Evolutionary conservation across 495 filamentous ascomycete species (phyloP), one percentile per base, ranked within the genome.

Genomic region (Paragyromitra xinjiangensis): DNA sequence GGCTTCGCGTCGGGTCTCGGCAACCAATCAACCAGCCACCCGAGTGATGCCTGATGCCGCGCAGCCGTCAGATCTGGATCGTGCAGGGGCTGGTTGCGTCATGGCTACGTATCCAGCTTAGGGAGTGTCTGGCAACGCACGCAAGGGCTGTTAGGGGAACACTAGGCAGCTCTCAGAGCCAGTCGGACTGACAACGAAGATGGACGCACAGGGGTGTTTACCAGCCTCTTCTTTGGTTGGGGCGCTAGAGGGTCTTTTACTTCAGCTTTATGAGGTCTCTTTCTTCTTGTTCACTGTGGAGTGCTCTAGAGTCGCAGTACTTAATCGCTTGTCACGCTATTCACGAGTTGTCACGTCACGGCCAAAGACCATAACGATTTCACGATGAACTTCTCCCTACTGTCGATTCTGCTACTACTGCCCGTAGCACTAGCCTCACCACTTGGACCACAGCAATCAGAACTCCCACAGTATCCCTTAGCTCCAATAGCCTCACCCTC

Each of bases 1-100:
- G 24, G 22, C 19, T 48, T 65, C 37, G 64, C 69, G 69, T 50
- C 63, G 69, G 69, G 63, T 51, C 48, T 45, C 70, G 70, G 70
- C 69, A 53, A 3, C 42, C 58, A 53, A 12, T 39, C 44, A 24
- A 9, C 29, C 63, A 63, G 8, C 63, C 29, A 16, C 29, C 44
- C 70, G 61, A 73, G 70, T 56, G 70, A 73, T 44, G 37, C 6
- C 11, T 26, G 37, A 29, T 64, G 62, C 61, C 45, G 45, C 48
- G 24, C 64, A n/a, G 29, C 65, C 61, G 61, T 24, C 48, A 65
- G 69, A 64, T 62, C 67, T 59, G 22, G 67, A 62, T 65, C 59
- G 61, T 66, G 61, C 70, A 56, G 51, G 53, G 53, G 68, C 53
- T 14, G 40, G 40, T 44, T 64, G 58, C 58, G 58, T 62, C 69